Evolutionary conservation across 257 asterid genomes (phyloP).

Genomic region (Lantana camara): DNA sequence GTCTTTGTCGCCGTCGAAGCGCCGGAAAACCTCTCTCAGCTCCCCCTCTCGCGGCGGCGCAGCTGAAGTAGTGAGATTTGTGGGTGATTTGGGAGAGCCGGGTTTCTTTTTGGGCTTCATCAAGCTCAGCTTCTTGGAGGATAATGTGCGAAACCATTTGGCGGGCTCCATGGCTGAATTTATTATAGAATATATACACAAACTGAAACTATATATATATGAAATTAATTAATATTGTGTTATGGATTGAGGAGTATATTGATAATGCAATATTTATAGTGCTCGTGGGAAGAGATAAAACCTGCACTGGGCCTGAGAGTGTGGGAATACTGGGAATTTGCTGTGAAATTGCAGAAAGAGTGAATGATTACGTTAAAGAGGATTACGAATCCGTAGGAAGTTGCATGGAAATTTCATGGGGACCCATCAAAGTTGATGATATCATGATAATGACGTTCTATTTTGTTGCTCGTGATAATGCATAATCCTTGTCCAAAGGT

Average conservation of each 20-base stretch:
- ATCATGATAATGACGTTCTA: too few species aligned
- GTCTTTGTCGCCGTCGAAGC: constrained; percentile 54
- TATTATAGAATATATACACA: neutral
- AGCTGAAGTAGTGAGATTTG: constrained; percentile 21
- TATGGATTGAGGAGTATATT: neutral
- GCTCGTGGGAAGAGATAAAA: neutral
- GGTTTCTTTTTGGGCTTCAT: constrained; percentile 12
- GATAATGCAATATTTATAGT: constrained; percentile 17
- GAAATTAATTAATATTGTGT: neutral
- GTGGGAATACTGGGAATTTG: constrained; percentile 22
- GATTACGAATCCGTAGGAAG: constrained; percentile 12
- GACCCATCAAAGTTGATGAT: neutral
- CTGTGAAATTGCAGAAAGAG: constrained; percentile 22
- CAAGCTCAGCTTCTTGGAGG: constrained; percentile 23
- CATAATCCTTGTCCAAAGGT: too few species aligned
- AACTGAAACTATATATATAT: neutral
- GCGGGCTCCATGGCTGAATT: constrained; percentile 6
- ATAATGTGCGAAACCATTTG: constrained; percentile 22
- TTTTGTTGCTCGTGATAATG: too few species aligned
- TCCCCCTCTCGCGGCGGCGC: constrained; percentile 39
- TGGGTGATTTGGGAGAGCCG: constrained; percentile 29
- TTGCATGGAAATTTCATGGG: constrained; percentile 35
- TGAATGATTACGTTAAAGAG: neutral
- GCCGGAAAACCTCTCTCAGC: constrained; percentile 53
- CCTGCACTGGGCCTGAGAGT: neutral